Evolutionary conservation across 192 early-diverging fungal species (phyloP).

Genomic region (Podila clonocystis): DNA sequence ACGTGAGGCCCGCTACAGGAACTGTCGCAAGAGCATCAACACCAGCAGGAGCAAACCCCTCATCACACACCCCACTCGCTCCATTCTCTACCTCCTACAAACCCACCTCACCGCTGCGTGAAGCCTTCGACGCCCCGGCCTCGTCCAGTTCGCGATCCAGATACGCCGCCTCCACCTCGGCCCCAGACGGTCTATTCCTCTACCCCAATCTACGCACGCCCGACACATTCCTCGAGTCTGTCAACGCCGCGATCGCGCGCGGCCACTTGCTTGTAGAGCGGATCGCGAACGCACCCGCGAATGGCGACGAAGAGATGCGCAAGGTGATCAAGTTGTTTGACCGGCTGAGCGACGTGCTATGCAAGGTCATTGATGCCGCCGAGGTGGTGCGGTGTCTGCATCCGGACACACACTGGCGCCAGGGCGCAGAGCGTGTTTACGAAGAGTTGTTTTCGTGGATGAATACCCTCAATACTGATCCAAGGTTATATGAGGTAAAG

Average conservation of each 20-base stretch:
- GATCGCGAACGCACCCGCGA: constrained; percentile 59
- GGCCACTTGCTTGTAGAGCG: constrained; percentile 62
- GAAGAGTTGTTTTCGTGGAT: constrained; percentile 81
- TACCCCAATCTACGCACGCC: constrained; percentile 53
- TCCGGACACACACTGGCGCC: constrained; percentile 74
- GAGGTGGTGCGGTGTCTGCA: constrained; percentile 95
- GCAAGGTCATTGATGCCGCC: constrained; percentile 90
- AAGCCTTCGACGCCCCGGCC: constrained; percentile 41
- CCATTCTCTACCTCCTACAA: not conserved
- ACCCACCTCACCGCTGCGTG: constrained; percentile 13
- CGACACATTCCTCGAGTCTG: constrained; percentile 55
- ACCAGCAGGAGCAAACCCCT: not conserved
- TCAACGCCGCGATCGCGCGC: constrained; percentile 57
- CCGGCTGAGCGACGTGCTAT: constrained; percentile 87
- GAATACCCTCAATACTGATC: constrained; percentile 95
- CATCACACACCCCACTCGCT: not conserved
- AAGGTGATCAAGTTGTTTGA: constrained; percentile 90
- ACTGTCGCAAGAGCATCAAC: not conserved
- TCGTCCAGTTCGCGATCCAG: constrained; percentile 13
- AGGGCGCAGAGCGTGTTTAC: constrained; percentile 83
- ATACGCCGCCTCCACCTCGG: constrained; percentile 1
- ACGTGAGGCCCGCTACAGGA: not conserved
- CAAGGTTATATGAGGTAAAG: constrained; percentile 77
- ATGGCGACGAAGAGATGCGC: constrained; percentile 65
- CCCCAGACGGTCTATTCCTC: constrained; percentile 52